These are phyloP conservation scores for Chloris gayana DNA, from an alignment of 176 grass and related monocot genomes.

Conservation along the genomic window DNA sequence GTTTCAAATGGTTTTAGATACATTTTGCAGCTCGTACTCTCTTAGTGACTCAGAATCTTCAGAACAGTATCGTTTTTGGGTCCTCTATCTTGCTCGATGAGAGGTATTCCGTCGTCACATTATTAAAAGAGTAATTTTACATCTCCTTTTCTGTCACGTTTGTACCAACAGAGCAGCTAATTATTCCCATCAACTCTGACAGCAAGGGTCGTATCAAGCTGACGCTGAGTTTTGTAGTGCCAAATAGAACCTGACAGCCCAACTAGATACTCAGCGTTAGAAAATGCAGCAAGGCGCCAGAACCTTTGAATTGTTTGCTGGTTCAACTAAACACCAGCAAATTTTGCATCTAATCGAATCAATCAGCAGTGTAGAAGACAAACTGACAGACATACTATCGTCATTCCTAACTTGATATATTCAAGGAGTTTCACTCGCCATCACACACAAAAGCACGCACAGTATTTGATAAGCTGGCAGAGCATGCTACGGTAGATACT, in stretches of 20 bases:
- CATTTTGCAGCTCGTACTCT: not conserved
- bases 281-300: not conserved
- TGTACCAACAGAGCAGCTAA: too few relatives aligned
- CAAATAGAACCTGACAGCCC: not conserved
- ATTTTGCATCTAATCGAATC: not conserved
- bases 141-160: too few relatives aligned
- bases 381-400: not conserved
- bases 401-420: not conserved
- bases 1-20: too few relatives aligned
- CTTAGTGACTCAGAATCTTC: not conserved
- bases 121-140: too few relatives aligned
- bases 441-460: not conserved
- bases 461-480: not conserved
- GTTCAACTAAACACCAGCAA: not conserved
- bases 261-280: too few relatives aligned
- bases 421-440: not conserved
- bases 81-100: too few relatives aligned
- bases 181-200: not conserved
- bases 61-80: not conserved
- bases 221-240: not conserved
- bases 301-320: not conserved
- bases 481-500: not conserved
- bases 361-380: not conserved
- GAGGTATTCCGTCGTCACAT: too few relatives aligned
- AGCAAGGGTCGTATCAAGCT: not conserved